These are phyloP conservation scores for Marasmius oreades DNA, from an alignment of 1,284 basidiomycete species.

Conservation along the genomic window DNA sequence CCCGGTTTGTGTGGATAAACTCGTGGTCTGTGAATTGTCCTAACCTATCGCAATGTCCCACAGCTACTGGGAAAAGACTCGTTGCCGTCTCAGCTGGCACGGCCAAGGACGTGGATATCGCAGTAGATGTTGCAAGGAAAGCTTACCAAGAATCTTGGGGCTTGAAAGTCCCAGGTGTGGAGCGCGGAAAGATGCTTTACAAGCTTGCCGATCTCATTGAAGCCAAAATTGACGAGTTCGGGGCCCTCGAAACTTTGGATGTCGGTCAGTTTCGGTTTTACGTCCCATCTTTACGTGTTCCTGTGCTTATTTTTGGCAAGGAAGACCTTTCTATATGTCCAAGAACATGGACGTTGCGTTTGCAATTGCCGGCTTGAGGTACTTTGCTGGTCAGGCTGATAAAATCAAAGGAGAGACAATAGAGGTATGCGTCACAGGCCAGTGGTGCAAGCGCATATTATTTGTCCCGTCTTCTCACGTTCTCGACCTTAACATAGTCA, in stretches of 20 bases:
- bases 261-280: constrained; percentile 33
- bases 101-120: neutral
- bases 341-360: constrained; percentile 62
- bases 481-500: constrained; percentile 39
- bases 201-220: no score
- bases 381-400: constrained; percentile 66
- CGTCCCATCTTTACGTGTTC: neutral
- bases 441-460: neutral
- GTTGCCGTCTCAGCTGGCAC: neutral
- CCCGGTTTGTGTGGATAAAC: neutral
- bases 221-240: no score
- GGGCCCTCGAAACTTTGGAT: constrained; percentile 27
- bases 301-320: constrained; percentile 15
- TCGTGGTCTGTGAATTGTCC: no score
- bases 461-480: neutral
- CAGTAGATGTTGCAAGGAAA: neutral
- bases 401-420: constrained; percentile 40
- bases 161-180: no score
- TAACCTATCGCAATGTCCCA: no score
- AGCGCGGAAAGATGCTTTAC: no score
- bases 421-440: constrained; percentile 39
- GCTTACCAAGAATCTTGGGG: neutral
- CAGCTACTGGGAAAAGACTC: neutral
- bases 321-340: constrained; percentile 59
- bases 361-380: constrained; percentile 56